These are phyloP conservation scores for Spergularia marina DNA, from an alignment of 148 eudicot genomes.

Conservation along the genomic window DNA sequence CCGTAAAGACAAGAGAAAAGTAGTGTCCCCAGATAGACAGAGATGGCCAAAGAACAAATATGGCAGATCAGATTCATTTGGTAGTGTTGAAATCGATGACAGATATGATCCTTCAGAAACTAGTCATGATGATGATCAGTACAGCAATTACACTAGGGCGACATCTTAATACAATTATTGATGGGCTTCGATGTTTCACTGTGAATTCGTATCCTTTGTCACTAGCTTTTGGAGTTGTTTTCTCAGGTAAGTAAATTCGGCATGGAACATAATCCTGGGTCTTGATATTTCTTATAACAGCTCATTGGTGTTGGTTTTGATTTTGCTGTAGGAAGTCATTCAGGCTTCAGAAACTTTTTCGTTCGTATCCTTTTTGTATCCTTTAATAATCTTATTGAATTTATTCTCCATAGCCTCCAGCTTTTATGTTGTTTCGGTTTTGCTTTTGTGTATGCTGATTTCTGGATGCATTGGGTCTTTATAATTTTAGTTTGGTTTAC, in stretches of 20 bases:
- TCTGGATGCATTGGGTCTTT: background rate
- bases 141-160: constrained; percentile 24
- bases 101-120: constrained; percentile 84
- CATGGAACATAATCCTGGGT: constrained; percentile 10
- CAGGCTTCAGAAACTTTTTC: constrained; percentile 55
- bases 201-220: constrained; percentile 15
- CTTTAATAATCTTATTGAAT: constrained; percentile 31
- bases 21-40: constrained; percentile 32
- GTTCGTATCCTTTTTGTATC: constrained; percentile 94
- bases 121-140: constrained; percentile 39
- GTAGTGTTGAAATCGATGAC: constrained; percentile 52
- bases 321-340: constrained; percentile 65
- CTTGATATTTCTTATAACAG: constrained; percentile 18
- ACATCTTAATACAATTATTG: constrained; percentile 3
- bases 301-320: constrained; percentile 31
- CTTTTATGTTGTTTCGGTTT: constrained; percentile 1
- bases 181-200: constrained; percentile 6
- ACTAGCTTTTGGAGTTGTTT: constrained; percentile 16
- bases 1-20: constrained; percentile 33
- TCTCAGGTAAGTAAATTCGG: constrained; percentile 22
- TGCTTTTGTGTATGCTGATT: background rate
- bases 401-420: constrained; percentile 9
- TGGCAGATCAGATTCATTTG: constrained; percentile 31
- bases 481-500: background rate
- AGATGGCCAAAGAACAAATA: constrained; percentile 32